A percentile compares a stretch with the other conserved stretches of the same genome.
These are phyloP conservation scores for Cryptosporidium ubiquitum DNA, from an alignment of 169 alveolate species.

Conservation along the genomic window DNA sequence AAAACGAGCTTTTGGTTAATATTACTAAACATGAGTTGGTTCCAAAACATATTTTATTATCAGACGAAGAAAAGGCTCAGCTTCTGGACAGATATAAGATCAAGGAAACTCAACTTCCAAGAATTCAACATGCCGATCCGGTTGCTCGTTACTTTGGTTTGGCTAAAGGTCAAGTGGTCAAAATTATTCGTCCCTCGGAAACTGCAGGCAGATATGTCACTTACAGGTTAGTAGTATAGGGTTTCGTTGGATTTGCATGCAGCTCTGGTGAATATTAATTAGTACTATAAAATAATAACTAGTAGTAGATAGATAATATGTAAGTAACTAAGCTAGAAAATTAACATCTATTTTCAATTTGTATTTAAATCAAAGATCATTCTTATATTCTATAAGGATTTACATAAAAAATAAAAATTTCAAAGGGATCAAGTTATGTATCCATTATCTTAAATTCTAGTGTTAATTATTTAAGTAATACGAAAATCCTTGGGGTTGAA, in stretches of 20 bases:
- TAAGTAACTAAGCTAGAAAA: not conserved
- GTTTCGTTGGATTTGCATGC: not conserved
- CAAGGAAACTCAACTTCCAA: slow-evolving; percentile 95
- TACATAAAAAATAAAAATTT: too few species aligned
- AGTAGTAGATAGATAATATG: not conserved
- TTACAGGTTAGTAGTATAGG: slow-evolving; percentile 89
- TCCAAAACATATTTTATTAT: slow-evolving; percentile 95
- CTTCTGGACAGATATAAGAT: slow-evolving; percentile 93
- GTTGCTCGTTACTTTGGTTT: slow-evolving; percentile 95
- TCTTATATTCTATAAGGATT: too few species aligned
- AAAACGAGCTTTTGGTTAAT: slow-evolving; percentile 90
- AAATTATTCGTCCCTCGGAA: slow-evolving; percentile 96
- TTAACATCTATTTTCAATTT: not conserved
- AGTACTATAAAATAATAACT: not conserved
- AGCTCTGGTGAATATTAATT: not conserved
- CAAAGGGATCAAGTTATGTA: not conserved
- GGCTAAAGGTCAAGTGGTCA: slow-evolving; percentile 94
- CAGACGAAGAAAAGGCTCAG: slow-evolving; percentile 92
- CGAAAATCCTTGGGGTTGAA: not conserved
- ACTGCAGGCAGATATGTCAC: slow-evolving; percentile 99
- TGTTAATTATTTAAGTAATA: slow-evolving; percentile 1
- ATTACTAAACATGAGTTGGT: slow-evolving; percentile 97
- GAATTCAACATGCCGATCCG: slow-evolving; percentile 95
- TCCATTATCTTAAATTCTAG: slow-evolving; percentile 1
- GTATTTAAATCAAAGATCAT: not conserved